A percentile compares a stretch with the other conserved stretches of the same genome.
phyloP scores from a whole-genome alignment of 208 protist species.

The Crithidia fasciculata region DNA sequence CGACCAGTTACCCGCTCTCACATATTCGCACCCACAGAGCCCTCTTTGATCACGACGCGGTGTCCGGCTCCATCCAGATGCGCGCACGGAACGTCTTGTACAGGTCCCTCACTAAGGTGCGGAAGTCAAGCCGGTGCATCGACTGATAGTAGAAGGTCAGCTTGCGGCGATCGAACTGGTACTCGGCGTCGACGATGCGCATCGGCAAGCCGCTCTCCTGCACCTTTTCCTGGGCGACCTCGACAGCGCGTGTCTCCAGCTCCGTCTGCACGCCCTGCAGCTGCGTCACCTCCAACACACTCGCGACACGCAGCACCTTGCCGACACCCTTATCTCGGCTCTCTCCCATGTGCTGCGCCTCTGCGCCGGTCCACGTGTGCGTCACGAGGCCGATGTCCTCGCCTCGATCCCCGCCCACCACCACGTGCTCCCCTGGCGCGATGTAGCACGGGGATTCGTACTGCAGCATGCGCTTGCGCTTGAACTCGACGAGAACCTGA shows the following conservation, averaged over 20 bases:
- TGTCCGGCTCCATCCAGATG: conserved; percentile 93
- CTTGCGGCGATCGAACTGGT: conserved; percentile 93
- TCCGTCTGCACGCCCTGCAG: conserved; percentile 90
- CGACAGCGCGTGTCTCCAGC: conserved; percentile 82
- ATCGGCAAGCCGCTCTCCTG: conserved; percentile 85
- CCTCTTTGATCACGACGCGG: conserved; percentile 23
- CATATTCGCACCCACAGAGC: neutral
- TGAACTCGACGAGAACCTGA: conserved; percentile 92
- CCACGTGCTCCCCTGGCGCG: conserved; percentile 85
- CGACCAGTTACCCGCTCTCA: too few species aligned
- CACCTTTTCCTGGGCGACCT: conserved; percentile 88
- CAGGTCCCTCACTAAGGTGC: conserved; percentile 86
- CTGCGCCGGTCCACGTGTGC: conserved; percentile 56
- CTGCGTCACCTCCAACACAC: conserved; percentile 79
- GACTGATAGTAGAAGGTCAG: conserved; percentile 93
- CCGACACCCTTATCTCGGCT: conserved; percentile 63
- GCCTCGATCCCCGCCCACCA: conserved; percentile 91
- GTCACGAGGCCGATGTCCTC: conserved; percentile 92
- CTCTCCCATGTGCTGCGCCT: conserved; percentile 31
- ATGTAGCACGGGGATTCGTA: conserved; percentile 83
- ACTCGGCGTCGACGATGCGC: conserved; percentile 92
- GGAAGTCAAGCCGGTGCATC: conserved; percentile 88
- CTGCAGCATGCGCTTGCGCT: conserved; percentile 85
- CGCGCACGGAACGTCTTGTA: conserved; percentile 92
- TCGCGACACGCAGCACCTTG: conserved; percentile 82